Evolutionary conservation across 1,139 yeast species (phyloP), one percentile per base, ranked within the genome.

Genomic region (Komagataea norvegica): DNA sequence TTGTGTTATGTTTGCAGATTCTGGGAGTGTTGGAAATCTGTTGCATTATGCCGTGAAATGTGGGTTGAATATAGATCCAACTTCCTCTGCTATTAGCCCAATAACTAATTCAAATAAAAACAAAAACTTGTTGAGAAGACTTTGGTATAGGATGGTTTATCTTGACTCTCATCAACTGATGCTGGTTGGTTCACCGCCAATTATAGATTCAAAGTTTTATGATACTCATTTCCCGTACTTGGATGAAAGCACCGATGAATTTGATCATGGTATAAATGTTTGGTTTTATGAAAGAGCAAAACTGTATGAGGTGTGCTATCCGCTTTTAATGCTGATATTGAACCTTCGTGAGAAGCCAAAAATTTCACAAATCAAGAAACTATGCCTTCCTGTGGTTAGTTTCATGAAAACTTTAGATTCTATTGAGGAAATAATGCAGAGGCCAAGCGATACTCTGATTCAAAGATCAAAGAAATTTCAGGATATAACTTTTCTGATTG

Each of bases 221-320:
- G 54, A 53, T 29, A 49, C 54, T 0, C 46, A 46, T 2, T 41
- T 44, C 17, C 57, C 57, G 3, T 45, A 41, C 23, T 18, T 51
- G 22, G 49, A 49, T 25, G 49, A 51, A 18, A 43, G 49, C 22
- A 43, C 38, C 8, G 37, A 45, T 14, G 46, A 46, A 2, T 18
- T 36, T 8, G 56, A 51, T 5, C 42, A 46, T 29, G 38, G 36
- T 9, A 38, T 46, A 15, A 47, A 51, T 25, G 38, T 45, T 29
- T 37, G 39, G 35, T 40, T 49, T 15, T 20, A 25, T 17, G 47
- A 49, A 14, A 33, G 44, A 8, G 34, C 41, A 3, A 42, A 47
- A 31, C n/a, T 46, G 5, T 32, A 42, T 25, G 46, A 46, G 1
- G 29, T 40, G 14, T 40, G 47, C 22, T 25, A 38, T 14, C 50